phyloP scores from a whole-genome alignment of 805 yeast species.

The Candida hispaniensis region DNA sequence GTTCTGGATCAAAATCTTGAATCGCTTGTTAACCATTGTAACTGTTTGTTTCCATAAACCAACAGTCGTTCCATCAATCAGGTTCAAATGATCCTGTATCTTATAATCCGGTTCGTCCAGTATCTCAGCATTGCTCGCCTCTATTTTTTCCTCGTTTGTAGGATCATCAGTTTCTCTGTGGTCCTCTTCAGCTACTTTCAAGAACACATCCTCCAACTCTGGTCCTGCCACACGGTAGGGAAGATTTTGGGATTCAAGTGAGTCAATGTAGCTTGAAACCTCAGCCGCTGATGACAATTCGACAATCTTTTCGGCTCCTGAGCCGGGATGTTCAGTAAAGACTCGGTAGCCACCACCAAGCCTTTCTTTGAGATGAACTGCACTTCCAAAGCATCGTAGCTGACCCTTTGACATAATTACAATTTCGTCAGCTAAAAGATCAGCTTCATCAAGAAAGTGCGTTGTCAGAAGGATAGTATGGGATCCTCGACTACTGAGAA shows the following conservation, averaged over 20 bases:
- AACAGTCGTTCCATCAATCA: constrained; percentile 9
- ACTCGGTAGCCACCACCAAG: constrained; percentile 29
- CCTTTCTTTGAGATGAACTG: constrained; percentile 28
- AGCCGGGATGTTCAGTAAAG: constrained; percentile 22
- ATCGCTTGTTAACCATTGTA: constrained; percentile 27
- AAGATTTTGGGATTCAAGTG: constrained; percentile 22
- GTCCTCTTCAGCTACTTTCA: constrained; percentile 26
- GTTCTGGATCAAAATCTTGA: constrained; percentile 24
- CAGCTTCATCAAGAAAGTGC: constrained; percentile 32
- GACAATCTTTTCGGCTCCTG: constrained; percentile 24
- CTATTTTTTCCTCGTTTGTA: background rate
- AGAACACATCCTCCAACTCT: constrained; percentile 28
- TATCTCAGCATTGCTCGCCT: too few species aligned
- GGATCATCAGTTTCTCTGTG: constrained; percentile 18
- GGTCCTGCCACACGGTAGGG: constrained; percentile 29
- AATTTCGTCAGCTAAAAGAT: constrained; percentile 28
- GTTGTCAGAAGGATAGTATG: constrained; percentile 28
- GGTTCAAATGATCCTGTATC: constrained; percentile 14
- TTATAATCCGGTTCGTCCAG: too few species aligned
- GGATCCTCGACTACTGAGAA: constrained; percentile 26
- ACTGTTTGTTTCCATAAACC: constrained; percentile 22
- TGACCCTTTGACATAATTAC: constrained; percentile 29
- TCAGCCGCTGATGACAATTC: constrained; percentile 21
- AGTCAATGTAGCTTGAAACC: constrained; percentile 22
- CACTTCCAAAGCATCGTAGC: constrained; percentile 27